Evolutionary conservation across 2,329 filamentous ascomycete genomes (phyloP), one percentile per base, ranked within the genome.

Genomic region (Metarhizium anisopliae): DNA sequence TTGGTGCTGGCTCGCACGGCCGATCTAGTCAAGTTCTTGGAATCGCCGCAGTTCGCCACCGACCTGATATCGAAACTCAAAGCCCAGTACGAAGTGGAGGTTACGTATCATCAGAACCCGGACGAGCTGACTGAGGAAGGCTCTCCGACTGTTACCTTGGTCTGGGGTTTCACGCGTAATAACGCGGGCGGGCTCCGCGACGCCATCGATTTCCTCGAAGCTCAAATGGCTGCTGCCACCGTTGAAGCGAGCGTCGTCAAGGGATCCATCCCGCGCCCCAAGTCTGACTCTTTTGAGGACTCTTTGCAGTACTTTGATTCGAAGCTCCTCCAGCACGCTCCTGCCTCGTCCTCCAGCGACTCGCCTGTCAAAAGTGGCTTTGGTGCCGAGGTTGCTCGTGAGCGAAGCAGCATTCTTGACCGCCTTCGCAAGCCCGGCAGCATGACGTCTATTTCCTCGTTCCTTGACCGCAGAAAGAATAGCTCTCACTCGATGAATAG

Each of bases 251-350:
- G 82, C 56, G 86, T 91, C 47, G 85, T 97, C 66, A 95, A 95
- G 71, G 94, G 94, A 53, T 86, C 90, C n/a, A 94, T 97, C 61
- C 91, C 93, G 20, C 88, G 94, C n/a, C 94, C 94, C 60, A 96
- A 97, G 76, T 97, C 94, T 1, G 94, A 99, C 70, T 96, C 94
- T 0, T 99, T 99, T 61, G 94, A 99, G 69, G 93, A 99, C 64
- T 95, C 93, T 7, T 80, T 97, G 53, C 93, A 92, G 56, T 97
- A 92, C 75, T 99, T 99, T 67, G 90, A 96, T 68, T 96, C 93
- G 2, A 97, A 96, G 75, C 81, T 99, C 50, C 82, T 99, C 54
- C 94, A 97, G 71, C 91, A 95, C 65, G 92, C 93, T 4, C 91
- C 93, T 40, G 82, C 88, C 4, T 83, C 89, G 1, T 80, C 91